A percentile compares a stretch with the other conserved stretches of the same genome.
Evolutionary conservation across 495 filamentous ascomycete species (phyloP).

Genomic region (Xylaria cubensis): DNA sequence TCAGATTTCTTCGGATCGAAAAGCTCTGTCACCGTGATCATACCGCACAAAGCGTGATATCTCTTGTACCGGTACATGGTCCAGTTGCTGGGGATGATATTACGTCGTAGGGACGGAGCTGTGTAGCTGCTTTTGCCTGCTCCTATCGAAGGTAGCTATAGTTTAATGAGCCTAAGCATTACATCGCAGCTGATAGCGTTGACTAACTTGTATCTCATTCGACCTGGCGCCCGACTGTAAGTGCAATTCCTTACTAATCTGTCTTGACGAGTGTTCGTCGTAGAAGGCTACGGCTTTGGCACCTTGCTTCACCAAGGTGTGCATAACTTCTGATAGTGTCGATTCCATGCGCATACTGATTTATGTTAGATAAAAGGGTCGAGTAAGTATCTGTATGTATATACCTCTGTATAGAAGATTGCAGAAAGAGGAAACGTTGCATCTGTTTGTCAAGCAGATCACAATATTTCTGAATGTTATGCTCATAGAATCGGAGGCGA

Average conservation of each 20-base stretch:
- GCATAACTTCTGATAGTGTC: constrained; percentile 2
- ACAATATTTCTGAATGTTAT: constrained; percentile 17
- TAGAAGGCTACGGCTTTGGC: not conserved
- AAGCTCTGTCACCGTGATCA: not conserved
- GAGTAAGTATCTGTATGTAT: not conserved
- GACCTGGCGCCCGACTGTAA: not conserved
- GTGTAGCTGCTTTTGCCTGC: not conserved
- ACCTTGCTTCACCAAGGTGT: not conserved
- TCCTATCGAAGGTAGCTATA: not conserved
- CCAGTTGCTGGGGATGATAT: not conserved
- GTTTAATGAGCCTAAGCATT: not conserved
- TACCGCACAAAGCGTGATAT: constrained; percentile 6
- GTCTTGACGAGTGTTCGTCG: not conserved
- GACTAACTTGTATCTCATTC: not conserved
- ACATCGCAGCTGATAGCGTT: not conserved
- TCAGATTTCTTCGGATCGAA: not conserved
- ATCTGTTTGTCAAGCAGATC: constrained; percentile 16
- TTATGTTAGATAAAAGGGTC: not conserved
- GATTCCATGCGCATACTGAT: constrained; percentile 6
- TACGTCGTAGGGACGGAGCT: not conserved
- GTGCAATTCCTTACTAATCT: not conserved
- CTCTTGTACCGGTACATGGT: not conserved
- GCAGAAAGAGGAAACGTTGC: constrained; percentile 18
- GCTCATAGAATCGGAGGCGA: constrained; percentile 13
- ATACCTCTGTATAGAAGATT: constrained; percentile 12